Percentiles rank a stretch among this genome's conserved stretches.
Conservation (phyloP, 1,139 yeast species). For the Torulaspora pretoriensis region DNA sequence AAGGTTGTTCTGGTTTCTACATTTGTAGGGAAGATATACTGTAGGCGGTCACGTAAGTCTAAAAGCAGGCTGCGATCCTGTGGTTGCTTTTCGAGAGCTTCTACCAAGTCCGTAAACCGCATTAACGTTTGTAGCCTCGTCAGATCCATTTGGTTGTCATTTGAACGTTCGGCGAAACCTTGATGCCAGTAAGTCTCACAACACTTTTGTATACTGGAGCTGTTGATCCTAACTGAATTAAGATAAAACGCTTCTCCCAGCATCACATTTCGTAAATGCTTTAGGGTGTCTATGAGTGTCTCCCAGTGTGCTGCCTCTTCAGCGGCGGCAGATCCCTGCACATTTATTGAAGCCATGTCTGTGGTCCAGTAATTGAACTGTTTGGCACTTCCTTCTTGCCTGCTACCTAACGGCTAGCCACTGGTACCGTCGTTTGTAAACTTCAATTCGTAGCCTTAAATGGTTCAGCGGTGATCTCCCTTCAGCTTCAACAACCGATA, state of each 20-base stretch:
- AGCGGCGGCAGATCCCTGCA: constrained; percentile 1
- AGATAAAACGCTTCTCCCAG: constrained; percentile 8
- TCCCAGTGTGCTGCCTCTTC: constrained; percentile 1
- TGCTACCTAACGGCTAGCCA: too few species aligned
- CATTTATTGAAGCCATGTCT: constrained; percentile 1
- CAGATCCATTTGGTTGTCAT: constrained; percentile 2
- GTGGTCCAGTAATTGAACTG: not conserved
- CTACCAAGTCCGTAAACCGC: not conserved
- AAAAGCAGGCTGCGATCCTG: constrained; percentile 1
- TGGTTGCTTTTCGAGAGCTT: not conserved
- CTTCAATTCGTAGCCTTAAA: too few species aligned
- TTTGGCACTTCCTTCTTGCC: too few species aligned
- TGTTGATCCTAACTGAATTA: constrained; percentile 9
- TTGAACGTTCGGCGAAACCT: not conserved
- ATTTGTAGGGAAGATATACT: not conserved
- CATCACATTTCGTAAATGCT: constrained; percentile 9
- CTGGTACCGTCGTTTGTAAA: too few species aligned
- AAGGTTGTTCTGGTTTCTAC: not conserved
- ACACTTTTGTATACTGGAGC: constrained; percentile 2
- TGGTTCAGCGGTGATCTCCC: not conserved
- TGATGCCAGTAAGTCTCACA: constrained; percentile 12
- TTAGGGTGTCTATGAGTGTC: constrained; percentile 4
- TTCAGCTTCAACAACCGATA: not conserved
- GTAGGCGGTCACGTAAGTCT: constrained; percentile 5
- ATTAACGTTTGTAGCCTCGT: constrained; percentile 1